These are phyloP conservation scores for Suillus ampliporus DNA, from an alignment of 768 basidiomycete species.

Conservation along the genomic window DNA sequence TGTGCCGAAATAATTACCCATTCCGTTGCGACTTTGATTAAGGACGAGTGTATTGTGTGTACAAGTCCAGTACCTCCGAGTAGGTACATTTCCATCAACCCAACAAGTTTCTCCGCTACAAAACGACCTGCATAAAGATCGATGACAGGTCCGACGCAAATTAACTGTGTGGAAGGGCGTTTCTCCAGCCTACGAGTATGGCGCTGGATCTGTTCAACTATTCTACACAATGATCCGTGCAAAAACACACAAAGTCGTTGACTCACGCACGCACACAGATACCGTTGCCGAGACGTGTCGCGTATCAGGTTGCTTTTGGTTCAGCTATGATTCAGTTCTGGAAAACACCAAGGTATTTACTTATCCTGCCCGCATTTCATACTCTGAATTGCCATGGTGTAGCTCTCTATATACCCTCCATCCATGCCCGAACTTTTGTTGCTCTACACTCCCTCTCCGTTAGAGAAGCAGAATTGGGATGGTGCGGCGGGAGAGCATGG, in stretches of 20 bases:
- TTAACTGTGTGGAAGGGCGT: constrained; percentile 82
- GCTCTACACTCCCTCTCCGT: constrained; percentile 74
- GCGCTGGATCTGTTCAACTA: too few relatives aligned
- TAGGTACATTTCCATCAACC: constrained; percentile 95
- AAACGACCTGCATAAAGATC: constrained; percentile 98
- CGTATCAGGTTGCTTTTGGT: too few relatives aligned
- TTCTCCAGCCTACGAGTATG: constrained; percentile 79
- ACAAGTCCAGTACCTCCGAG: too few relatives aligned
- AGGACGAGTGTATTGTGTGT: too few relatives aligned
- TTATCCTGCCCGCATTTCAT: not conserved
- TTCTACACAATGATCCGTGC: too few relatives aligned
- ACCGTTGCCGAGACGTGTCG: too few relatives aligned
- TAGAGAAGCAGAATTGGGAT: constrained; percentile 81
- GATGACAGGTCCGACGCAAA: constrained; percentile 92
- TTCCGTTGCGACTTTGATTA: too few relatives aligned
- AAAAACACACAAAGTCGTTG: too few relatives aligned
- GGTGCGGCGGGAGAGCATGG: constrained; percentile 64
- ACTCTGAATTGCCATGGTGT: not conserved
- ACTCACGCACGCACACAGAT: too few relatives aligned
- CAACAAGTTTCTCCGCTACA: constrained; percentile 90
- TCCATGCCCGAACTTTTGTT: constrained; percentile 68
- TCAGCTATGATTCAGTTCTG: too few relatives aligned
- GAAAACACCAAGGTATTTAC: too few relatives aligned
- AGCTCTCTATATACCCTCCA: constrained; percentile 87
- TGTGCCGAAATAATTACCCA: too few relatives aligned